phyloP scores from a whole-genome alignment of 139 green algal species.

The Chlamydomonas incerta region DNA sequence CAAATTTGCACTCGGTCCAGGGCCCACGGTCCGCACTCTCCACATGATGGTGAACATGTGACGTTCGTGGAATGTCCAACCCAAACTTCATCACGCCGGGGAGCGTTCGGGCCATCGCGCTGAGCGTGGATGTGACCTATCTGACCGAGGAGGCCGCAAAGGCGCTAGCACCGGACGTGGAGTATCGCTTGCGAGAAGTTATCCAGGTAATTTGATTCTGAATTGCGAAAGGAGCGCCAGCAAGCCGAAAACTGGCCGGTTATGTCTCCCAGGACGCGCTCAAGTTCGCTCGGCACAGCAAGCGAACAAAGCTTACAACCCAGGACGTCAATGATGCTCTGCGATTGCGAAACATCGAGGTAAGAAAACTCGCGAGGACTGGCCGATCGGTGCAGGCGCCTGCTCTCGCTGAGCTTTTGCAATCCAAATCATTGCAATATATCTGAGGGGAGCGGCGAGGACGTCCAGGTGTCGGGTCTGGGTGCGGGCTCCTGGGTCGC shows the following conservation, averaged over 20 bases:
- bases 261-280: conserved; percentile 77
- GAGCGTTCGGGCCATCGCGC: conserved; percentile 72
- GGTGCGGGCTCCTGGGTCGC: no score
- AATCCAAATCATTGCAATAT: no score
- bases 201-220: conserved; percentile 90
- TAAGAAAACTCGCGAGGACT: background rate
- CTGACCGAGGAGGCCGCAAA: conserved; percentile 72
- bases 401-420: no score
- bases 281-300: conserved; percentile 91
- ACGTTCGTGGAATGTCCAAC: no score
- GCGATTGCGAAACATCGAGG: conserved; percentile 80
- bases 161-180: conserved; percentile 85
- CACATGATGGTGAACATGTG: no score
- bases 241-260: background rate
- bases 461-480: no score
- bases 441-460: no score
- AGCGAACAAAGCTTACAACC: conserved; percentile 77
- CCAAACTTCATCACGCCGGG: conserved; percentile 14
- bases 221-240: background rate
- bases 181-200: conserved; percentile 91
- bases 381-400: no score
- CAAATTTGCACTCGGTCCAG: no score
- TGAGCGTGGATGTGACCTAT: conserved; percentile 73
- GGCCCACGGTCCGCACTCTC: no score
- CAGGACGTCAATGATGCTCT: conserved; percentile 89